These are phyloP conservation scores for Backusella macrospora DNA, from an alignment of 192 early-diverging fungal species.

Conservation along the genomic window DNA sequence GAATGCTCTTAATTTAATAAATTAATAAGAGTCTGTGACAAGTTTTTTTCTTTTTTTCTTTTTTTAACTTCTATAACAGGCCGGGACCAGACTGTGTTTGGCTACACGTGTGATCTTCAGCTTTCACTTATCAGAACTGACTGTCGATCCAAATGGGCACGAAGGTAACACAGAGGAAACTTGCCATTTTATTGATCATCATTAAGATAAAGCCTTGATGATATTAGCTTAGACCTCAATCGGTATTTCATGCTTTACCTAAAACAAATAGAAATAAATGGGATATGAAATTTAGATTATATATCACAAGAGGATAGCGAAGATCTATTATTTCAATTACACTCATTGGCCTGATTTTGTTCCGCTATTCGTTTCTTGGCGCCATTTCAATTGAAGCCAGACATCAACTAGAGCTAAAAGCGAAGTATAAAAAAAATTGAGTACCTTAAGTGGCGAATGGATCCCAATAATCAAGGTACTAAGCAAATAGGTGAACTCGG, in stretches of 20 bases:
- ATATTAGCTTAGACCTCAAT: background rate
- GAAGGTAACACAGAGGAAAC: background rate
- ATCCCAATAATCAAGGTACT: background rate
- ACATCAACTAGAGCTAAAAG: conserved; percentile 2
- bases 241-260: background rate
- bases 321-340: background rate
- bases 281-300: background rate
- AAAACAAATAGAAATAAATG: background rate
- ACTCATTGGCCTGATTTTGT: background rate
- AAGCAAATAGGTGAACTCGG: conserved; percentile 3
- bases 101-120: conserved; percentile 14
- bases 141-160: conserved; percentile 6
- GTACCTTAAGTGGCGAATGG: conserved; percentile 2
- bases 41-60: conserved; percentile 8
- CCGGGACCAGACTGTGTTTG: conserved; percentile 9
- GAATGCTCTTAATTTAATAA: conserved; percentile 14
- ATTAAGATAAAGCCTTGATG: background rate
- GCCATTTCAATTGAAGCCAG: background rate
- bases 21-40: conserved; percentile 9
- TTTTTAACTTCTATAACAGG: background rate
- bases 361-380: conserved; percentile 3
- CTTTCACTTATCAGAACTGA: conserved; percentile 3
- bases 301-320: background rate
- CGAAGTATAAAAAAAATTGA: background rate
- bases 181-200: conserved; percentile 1